Evolutionary conservation across 2,329 filamentous ascomycete species (phyloP), one percentile per base, ranked within the genome.

Genomic region (Monascus ruber): DNA sequence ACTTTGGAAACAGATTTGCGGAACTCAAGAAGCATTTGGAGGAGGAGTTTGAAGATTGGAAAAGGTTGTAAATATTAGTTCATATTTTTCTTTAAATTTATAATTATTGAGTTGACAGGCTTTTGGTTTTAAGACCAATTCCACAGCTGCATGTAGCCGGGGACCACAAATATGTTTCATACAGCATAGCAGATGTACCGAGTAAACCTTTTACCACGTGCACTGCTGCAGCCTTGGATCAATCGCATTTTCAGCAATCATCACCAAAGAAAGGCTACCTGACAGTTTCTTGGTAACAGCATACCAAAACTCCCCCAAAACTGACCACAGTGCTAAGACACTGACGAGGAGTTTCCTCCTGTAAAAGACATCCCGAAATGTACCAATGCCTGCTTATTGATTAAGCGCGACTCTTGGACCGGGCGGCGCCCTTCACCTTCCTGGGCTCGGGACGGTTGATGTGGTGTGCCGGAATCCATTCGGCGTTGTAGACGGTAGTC

Each of bases 391-490:
- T 36, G 31, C 24, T 11, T 8, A 39, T 42, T 34, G 33, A 40
- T 48, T 48, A 62, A 31, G 52, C 49, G 44, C 59, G 60, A 47
- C 41, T 55, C 56, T 62, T 62, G 39, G 59, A 55, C 35, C 56
- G 56, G 36, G 62, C 48, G 42, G 60, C 61, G 43, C 72, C 71
- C 56, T 76, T 74, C 40, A 80, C 71, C 50, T 77, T 72, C 52
- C 71, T 71, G 35, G 77, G 83, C 51, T 83, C 73, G 31, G 89
- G 88, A 52, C 85, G 81, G 71, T 89, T 85, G 63, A 95, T 78
- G 67, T 96, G 88, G 62, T 83, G 79, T 46, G 80, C 78, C 26
- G 88, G 87, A 53, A 95, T 94, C 88, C 89, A 95, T 71, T 81
- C 85, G 71, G 89, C 82, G 55, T 94, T 88, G 65, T 88, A 94